Base-by-base conservation (phyloP, 73 alveolate species). In the Strombidium stylifer region DNA sequence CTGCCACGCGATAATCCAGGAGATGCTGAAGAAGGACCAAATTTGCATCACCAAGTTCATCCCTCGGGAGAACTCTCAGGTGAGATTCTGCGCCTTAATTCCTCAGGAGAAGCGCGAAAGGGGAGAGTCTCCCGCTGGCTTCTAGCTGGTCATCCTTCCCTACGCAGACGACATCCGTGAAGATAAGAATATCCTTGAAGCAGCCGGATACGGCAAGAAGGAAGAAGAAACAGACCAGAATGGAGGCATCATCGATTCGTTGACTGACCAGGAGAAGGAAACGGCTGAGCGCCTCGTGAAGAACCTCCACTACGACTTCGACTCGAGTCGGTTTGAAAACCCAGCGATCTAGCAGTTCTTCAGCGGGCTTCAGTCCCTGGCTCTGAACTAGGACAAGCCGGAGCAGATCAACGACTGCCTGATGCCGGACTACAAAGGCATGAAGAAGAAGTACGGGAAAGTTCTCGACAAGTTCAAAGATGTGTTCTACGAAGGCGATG, bases 11-110 rank as follows among this genome's bases (percentile, higher is more conserved):
- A 48, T 96, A 32, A 91, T 96, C 14, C 65, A 80, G 21, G 87
- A 88, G 67, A 78, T 96, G 97, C 48, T 82, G 27, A 73, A 77
- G 44, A 92, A 93, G 55, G 94, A 96, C 64, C 89, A 88, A 69
- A 69, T 94, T 36, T 98, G 97, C 10, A 91, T 94, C 31, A 96
- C 86, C 19, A 93, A 97, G 82, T 86, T 96, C 49, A 90, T 92
- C 1, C 96, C 98, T 0, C 79, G 98, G 35, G 93, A 91, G 61
- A 91, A 96, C 4, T 81, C 98, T 11, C 54, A 69, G 8, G 94
- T 96, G 0, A 89, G 95, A 69, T 89, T 96, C 59, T 91, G 98
- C 61, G 98, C 98, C 18, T 62, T 96, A 1, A 14, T 96, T 0
- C 99, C 99, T 16, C 86, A 94, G 81, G 73, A 47, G 69, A 28